A percentile compares a stretch with the other conserved stretches of the same genome.
Evolutionary conservation across 1,139 yeast species (phyloP).

Genomic region (Candida freyschussii): DNA sequence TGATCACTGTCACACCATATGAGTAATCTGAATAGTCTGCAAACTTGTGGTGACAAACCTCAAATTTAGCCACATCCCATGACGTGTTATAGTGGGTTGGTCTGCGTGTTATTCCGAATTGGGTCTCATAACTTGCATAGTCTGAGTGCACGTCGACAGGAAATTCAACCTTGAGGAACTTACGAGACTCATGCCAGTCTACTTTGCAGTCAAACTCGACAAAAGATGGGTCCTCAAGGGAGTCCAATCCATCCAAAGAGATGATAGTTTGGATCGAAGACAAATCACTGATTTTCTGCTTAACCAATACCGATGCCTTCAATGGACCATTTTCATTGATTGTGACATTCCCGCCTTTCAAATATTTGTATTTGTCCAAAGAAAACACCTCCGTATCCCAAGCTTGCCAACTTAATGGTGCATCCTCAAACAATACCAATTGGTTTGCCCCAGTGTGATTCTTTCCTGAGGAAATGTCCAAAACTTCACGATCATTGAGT

Average conservation of each 20-base stretch:
- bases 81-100: conserved; percentile 93
- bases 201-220: conserved; percentile 62
- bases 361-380: conserved; percentile 57
- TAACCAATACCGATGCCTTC: conserved; percentile 57
- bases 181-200: conserved; percentile 83
- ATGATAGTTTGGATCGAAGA: conserved; percentile 66
- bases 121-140: conserved; percentile 83
- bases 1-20: conserved; percentile 84
- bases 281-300: conserved; percentile 49
- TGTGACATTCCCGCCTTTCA: conserved; percentile 43
- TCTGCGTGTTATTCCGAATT: conserved; percentile 83
- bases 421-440: conserved; percentile 76
- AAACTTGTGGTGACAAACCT: conserved; percentile 90
- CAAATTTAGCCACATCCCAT: conserved; percentile 97
- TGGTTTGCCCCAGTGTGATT: conserved; percentile 61
- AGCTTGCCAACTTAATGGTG: conserved; percentile 87
- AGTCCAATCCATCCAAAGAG: conserved; percentile 55
- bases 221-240: conserved; percentile 30
- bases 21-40: conserved; percentile 83
- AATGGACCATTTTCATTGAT: conserved; percentile 53
- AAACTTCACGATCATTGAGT: conserved; percentile 56
- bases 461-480: conserved; percentile 48
- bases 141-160: conserved; percentile 80
- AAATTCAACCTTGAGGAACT: conserved; percentile 90
- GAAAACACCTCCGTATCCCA: conserved; percentile 97